A percentile compares a stretch with the other conserved stretches of the same genome.
Evolutionary conservation across 805 yeast species (phyloP).

Genomic region (Saturnispora halmiae): DNA sequence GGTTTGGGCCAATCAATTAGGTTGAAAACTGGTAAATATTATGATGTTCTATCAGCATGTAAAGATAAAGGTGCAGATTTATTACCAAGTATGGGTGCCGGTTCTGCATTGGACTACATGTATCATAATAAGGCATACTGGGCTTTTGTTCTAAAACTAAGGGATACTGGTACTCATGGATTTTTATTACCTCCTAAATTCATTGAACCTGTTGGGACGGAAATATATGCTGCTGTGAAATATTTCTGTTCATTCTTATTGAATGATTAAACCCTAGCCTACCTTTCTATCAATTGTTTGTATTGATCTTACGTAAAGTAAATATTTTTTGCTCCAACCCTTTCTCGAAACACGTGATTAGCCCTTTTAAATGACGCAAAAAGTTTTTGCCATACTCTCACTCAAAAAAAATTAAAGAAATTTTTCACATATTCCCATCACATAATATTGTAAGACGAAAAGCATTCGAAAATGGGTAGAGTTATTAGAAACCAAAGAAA

Average conservation of each 20-base stretch:
- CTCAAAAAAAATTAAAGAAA: background rate
- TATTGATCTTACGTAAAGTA: background rate
- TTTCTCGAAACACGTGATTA: slow-evolving; percentile 3
- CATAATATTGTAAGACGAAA: background rate
- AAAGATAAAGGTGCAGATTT: slow-evolving; percentile 68
- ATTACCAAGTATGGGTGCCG: slow-evolving; percentile 67
- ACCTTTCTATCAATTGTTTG: background rate
- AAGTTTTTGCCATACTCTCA: background rate
- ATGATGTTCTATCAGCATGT: slow-evolving; percentile 70
- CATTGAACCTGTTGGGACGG: slow-evolving; percentile 71
- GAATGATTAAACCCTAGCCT: slow-evolving; percentile 14
- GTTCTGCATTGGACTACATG: slow-evolving; percentile 76
- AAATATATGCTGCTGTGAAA: slow-evolving; percentile 58
- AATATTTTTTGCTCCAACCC: background rate
- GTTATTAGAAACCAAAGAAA: slow-evolving; percentile 99
- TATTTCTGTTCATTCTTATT: slow-evolving; percentile 50
- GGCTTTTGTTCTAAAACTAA: slow-evolving; percentile 75
- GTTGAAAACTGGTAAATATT: slow-evolving; percentile 50
- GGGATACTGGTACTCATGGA: slow-evolving; percentile 80
- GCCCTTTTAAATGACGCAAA: slow-evolving; percentile 1
- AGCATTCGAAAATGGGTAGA: slow-evolving; percentile 51
- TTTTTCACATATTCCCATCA: background rate
- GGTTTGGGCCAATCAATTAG: slow-evolving; percentile 72
- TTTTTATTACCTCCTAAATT: slow-evolving; percentile 63
- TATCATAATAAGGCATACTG: slow-evolving; percentile 72